A percentile compares a stretch with the other conserved stretches of the same genome.
phyloP scores from a whole-genome alignment of 805 yeast genomes.

The Candida easanensis region DNA sequence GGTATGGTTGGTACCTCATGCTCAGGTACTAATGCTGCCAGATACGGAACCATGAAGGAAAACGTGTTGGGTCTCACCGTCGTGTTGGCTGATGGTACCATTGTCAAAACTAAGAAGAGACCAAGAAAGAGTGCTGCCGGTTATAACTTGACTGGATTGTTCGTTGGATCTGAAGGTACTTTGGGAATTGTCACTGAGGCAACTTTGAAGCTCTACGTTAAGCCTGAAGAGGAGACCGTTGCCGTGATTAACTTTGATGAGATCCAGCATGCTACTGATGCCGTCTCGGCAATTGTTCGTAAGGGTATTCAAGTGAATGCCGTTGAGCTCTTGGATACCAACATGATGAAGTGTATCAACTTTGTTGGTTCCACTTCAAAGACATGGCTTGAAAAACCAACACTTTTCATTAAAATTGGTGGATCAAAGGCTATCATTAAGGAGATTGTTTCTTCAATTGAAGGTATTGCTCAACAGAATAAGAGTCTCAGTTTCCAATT shows the following conservation, averaged over 20 bases:
- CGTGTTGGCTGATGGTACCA: slow-evolving; percentile 77
- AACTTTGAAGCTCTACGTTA: slow-evolving; percentile 64
- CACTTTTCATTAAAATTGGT: slow-evolving; percentile 63
- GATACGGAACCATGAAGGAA: slow-evolving; percentile 81
- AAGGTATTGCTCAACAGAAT: slow-evolving; percentile 49
- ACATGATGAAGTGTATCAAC: slow-evolving; percentile 67
- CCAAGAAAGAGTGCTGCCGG: slow-evolving; percentile 82
- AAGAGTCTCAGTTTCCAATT: slow-evolving; percentile 57
- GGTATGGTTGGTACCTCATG: slow-evolving; percentile 79
- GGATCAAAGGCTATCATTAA: slow-evolving; percentile 47
- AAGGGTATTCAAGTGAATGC: slow-evolving; percentile 70
- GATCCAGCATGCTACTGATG: slow-evolving; percentile 66
- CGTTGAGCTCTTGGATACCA: slow-evolving; percentile 69
- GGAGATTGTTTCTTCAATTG: slow-evolving; percentile 45
- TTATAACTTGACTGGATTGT: slow-evolving; percentile 71
- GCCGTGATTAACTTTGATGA: slow-evolving; percentile 67
- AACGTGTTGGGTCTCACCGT: slow-evolving; percentile 66
- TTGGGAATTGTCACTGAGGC: slow-evolving; percentile 77
- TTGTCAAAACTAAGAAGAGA: slow-evolving; percentile 68
- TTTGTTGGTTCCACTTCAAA: slow-evolving; percentile 50
- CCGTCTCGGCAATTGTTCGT: slow-evolving; percentile 60
- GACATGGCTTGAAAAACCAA: slow-evolving; percentile 57
- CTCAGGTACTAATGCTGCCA: slow-evolving; percentile 75
- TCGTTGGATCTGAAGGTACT: slow-evolving; percentile 79
- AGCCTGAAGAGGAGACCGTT: slow-evolving; percentile 63